Base-by-base conservation (phyloP, 2,329 filamentous ascomycete genomes). In the Epichloe hybrida region DNA sequence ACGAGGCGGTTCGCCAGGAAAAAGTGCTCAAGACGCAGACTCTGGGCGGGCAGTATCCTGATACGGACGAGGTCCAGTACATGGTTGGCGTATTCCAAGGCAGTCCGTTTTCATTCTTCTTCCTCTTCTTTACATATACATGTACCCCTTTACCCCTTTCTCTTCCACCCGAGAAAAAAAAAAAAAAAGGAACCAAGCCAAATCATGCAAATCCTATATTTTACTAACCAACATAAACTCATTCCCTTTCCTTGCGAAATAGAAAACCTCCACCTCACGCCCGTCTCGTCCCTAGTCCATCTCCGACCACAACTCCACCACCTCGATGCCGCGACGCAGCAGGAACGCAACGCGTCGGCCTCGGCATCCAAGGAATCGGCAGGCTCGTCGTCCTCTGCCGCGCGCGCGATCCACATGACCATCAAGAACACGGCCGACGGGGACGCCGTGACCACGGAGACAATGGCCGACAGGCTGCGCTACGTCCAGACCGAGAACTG, bases 301-400 rank as follows among this genome's bases (percentile, higher is more conserved):
- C 81, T 98, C 62, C 86, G 90, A 4, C 89, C 93, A 0, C 88
- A 96, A 62, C 85, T 95, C 54, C 88, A 95, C 68, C 89, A 97
- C 69, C 76, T 97, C 58, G 93, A 97, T 68, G 91, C 93, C 3
- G 69, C 81, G 44, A 75, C 83, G 45, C 88, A 96, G 60, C 76
- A 87, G 51, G 80, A 85, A 37, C 72, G 73, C 41, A 66, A 67
- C 46, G 67, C 69, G 36, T 61, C 70, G 64, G 61, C 62, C 49
- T 58, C 63, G 15, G 65, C 66, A 34, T 61, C 68, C 65, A 64
- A 66, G 50, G 65, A 67, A 23, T 57, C 63, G 20, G 57, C 57
- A 8, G 63, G 60, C 4, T 54, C 68, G 59, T 56, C 67, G 11
- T 50, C 57, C 23, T 66, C 70, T 4, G 80, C 82, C 55, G 82